Evolutionary conservation across 805 yeast species (phyloP).

Genomic region (Candida nanaspora): DNA sequence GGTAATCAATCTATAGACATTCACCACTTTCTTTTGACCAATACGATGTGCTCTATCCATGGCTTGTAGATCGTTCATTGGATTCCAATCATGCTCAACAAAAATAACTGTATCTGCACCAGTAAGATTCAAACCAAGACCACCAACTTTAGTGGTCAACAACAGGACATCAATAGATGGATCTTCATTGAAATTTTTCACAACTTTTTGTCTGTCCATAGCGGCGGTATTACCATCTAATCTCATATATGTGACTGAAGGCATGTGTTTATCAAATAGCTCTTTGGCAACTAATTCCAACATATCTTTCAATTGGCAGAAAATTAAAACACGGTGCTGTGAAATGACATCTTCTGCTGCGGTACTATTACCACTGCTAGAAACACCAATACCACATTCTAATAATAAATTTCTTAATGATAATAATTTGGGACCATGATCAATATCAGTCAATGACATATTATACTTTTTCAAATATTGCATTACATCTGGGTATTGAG

Average conservation of each 20-base stretch:
- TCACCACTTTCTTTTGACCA: conserved; percentile 97
- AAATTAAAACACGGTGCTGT: conserved; percentile 90
- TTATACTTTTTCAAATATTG: conserved; percentile 51
- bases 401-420: conserved; percentile 73
- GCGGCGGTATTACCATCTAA: conserved; percentile 94
- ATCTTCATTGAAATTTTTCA: conserved; percentile 86
- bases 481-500: conserved; percentile 66
- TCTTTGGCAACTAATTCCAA: conserved; percentile 93
- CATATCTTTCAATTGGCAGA: conserved; percentile 97
- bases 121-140: conserved; percentile 92
- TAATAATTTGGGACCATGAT: conserved; percentile 83
- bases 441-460: conserved; percentile 59
- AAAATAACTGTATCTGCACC: conserved; percentile 99
- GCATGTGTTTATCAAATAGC: conserved; percentile 73
- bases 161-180: conserved; percentile 93
- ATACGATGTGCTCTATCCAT: conserved; percentile 98
- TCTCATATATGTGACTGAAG: conserved; percentile 88
- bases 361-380: conserved; percentile 24
- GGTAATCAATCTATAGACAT: conserved; percentile 91
- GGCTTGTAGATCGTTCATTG: conserved; percentile 98
- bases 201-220: conserved; percentile 83
- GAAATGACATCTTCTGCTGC: conserved; percentile 56
- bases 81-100: conserved; percentile 99
- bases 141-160: conserved; percentile 96
- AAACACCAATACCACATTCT: conserved; percentile 86